These are phyloP conservation scores for Wickerhamomyces kurtzmanii DNA, from an alignment of 805 yeast species.

Conservation along the genomic window DNA sequence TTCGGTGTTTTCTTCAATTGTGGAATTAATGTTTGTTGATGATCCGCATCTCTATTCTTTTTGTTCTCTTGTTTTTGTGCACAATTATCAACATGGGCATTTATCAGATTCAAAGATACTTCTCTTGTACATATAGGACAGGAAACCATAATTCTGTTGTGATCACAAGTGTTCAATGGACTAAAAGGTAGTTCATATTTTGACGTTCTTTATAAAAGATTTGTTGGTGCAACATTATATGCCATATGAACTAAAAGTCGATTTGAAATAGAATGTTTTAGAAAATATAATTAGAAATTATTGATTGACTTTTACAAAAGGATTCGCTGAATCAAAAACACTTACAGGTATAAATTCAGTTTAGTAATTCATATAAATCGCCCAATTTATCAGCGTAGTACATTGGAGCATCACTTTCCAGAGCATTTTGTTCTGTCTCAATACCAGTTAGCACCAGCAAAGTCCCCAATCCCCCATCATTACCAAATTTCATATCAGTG, in stretches of 20 bases:
- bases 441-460: conserved; percentile 87
- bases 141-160: too few species aligned
- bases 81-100: conserved; percentile 7
- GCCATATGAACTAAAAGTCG: too few species aligned
- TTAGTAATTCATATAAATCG: conserved; percentile 60
- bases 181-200: too few species aligned
- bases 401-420: conserved; percentile 42
- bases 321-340: too few species aligned
- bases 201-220: too few species aligned
- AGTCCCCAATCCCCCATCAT: conserved; percentile 79
- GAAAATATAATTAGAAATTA: too few species aligned
- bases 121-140: conserved; percentile 24
- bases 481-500: conserved; percentile 91
- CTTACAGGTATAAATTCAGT: too few species aligned
- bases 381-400: conserved; percentile 66
- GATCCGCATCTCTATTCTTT: neutral
- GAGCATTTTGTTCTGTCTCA: conserved; percentile 60
- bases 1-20: neutral
- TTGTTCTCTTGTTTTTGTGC: neutral
- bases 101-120: conserved; percentile 18
- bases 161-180: too few species aligned
- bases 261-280: too few species aligned
- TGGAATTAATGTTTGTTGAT: neutral
- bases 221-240: too few species aligned
- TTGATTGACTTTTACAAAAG: too few species aligned